Evolutionary conservation across 2,329 filamentous ascomycete species (phyloP).

Genomic region (Hymenoscyphus repandus): DNA sequence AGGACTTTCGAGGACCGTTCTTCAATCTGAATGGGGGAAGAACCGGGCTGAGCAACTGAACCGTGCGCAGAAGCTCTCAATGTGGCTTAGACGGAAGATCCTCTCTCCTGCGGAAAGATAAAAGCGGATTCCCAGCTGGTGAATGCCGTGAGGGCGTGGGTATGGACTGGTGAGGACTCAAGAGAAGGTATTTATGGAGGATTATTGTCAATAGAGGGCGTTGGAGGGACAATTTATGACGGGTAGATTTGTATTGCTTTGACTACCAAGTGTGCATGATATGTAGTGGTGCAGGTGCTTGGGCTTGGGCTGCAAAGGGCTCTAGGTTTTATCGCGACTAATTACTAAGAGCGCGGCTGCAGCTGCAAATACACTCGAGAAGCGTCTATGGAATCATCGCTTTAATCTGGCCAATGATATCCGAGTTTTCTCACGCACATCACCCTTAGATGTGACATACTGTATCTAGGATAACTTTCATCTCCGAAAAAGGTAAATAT

Average conservation of each 20-base stretch:
- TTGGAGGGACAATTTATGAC: not conserved
- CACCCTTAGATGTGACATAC: no score
- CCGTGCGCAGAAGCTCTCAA: conserved; percentile 9
- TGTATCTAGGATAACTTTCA: no score
- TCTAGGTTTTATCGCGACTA: no score
- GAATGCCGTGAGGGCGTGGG: not conserved
- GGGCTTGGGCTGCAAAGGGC: no score
- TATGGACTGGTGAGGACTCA: not conserved
- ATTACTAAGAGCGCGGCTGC: not conserved
- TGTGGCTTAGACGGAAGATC: conserved; percentile 4
- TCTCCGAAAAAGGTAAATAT: no score
- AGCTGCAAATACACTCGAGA: not conserved
- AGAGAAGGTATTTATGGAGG: no score
- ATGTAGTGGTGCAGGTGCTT: no score
- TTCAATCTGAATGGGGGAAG: conserved; percentile 3
- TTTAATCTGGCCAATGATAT: no score
- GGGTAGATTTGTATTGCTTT: not conserved
- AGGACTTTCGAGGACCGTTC: not conserved
- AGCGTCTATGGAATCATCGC: not conserved
- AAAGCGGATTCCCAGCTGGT: not conserved
- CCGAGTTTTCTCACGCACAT: no score
- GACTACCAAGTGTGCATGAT: no score
- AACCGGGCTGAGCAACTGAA: conserved; percentile 11
- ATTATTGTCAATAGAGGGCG: not conserved
- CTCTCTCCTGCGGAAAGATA: no score